phyloP scores from a whole-genome alignment of 2,329 filamentous ascomycete species.

The Penicillium sp. region DNA sequence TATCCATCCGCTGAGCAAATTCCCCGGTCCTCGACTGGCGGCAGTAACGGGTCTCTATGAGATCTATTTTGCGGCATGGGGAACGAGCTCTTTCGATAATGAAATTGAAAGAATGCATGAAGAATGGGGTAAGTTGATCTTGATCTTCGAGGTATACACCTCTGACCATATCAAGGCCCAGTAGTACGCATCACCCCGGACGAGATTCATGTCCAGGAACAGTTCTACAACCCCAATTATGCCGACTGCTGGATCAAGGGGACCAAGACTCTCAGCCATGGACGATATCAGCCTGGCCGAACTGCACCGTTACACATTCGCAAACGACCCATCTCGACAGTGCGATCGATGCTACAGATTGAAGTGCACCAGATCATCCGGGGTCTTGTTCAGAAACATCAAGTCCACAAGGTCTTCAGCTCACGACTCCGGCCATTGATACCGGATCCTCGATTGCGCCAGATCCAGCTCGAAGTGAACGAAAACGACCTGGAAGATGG shows the following conservation, averaged over 20 bases:
- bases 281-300: constrained; percentile 4
- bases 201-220: constrained; percentile 20
- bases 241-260: constrained; percentile 19
- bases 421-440: constrained; percentile 3
- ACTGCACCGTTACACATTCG: constrained; percentile 8
- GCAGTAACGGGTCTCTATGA: constrained; percentile 21
- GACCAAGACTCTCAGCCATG: constrained; percentile 3
- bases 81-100: constrained; percentile 11
- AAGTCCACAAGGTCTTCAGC: constrained; percentile 9
- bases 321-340: constrained; percentile 13
- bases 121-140: constrained; percentile 13
- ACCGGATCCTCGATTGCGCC: not conserved
- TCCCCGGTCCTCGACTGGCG: constrained; percentile 19
- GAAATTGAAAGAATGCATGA: constrained; percentile 19
- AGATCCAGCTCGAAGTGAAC: constrained; percentile 1
- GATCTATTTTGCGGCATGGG: constrained; percentile 17
- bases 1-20: constrained; percentile 18
- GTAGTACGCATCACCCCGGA: constrained; percentile 22
- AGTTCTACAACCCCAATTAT: constrained; percentile 4
- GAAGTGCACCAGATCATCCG: constrained; percentile 15
- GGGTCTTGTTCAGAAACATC: constrained; percentile 12
- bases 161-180: constrained; percentile 10
- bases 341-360: constrained; percentile 14
- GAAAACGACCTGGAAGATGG: constrained; percentile 13
- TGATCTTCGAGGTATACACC: not conserved